Conservation (phyloP, 2,329 filamentous ascomycete genomes). For the Chrysoporthe deuterocubensis region DNA sequence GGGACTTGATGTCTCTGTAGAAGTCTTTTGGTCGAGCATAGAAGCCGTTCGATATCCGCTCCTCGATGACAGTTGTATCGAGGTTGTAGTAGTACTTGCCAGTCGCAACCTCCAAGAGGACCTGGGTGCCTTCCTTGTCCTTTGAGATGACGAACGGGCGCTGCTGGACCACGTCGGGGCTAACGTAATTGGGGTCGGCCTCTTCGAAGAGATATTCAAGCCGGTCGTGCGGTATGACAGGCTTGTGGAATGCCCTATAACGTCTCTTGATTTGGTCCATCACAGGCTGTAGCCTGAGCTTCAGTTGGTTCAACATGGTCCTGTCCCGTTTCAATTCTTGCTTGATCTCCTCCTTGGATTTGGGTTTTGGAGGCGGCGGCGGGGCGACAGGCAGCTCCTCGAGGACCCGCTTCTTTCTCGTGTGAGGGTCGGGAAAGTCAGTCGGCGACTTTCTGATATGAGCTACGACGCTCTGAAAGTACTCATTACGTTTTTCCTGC, state of each 20-base stretch:
- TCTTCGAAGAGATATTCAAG: conserved; percentile 87
- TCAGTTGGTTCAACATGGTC: conserved; percentile 82
- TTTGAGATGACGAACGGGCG: conserved; percentile 80
- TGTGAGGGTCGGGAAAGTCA: conserved; percentile 85
- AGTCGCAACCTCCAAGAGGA: conserved; percentile 74
- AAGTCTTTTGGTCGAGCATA: conserved; percentile 93
- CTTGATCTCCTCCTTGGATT: conserved; percentile 80
- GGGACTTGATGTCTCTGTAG: conserved; percentile 79
- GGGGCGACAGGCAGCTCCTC: conserved; percentile 78
- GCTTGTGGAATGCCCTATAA: conserved; percentile 85
- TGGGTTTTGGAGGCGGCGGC: conserved; percentile 66
- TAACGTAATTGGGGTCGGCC: conserved; percentile 72
- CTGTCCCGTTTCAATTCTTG: conserved; percentile 81
- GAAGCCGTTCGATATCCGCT: conserved; percentile 94
- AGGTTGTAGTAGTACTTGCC: conserved; percentile 95
- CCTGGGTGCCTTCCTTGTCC: conserved; percentile 78
- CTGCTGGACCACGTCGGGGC: conserved; percentile 61
- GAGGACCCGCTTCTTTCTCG: conserved; percentile 84
- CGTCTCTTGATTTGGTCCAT: conserved; percentile 96
- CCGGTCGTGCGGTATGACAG: conserved; percentile 73
- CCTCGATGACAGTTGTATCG: conserved; percentile 90
- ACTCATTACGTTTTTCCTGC: conserved; percentile 70
- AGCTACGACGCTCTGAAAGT: conserved; percentile 74
- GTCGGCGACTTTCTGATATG: conserved; percentile 79
- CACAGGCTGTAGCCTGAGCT: conserved; percentile 87